phyloP scores from a whole-genome alignment of 495 filamentous ascomycete genomes.

The Talaromyces adpressus region DNA sequence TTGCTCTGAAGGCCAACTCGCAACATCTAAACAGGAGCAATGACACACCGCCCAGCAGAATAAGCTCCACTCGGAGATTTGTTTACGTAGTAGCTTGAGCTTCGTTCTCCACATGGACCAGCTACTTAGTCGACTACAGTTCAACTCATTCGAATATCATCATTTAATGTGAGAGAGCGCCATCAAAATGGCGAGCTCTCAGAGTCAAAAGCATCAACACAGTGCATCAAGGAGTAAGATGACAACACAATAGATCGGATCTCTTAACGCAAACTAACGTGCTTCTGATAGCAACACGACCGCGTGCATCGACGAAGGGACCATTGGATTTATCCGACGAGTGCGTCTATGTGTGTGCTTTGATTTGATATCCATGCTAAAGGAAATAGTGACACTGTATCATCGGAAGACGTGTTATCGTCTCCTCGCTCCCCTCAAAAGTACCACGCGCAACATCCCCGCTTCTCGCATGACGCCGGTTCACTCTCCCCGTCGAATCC shows the following conservation, averaged over 20 bases:
- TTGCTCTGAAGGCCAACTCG: constrained; percentile 3
- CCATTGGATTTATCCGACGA: constrained; percentile 43
- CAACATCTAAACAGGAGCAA: constrained; percentile 7
- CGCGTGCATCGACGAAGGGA: constrained; percentile 45
- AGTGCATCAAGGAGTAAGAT: constrained; percentile 33
- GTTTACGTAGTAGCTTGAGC: not conserved
- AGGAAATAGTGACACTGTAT: constrained; percentile 18
- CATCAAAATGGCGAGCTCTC: constrained; percentile 4
- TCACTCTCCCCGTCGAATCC: constrained; percentile 9
- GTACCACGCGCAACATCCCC: constrained; percentile 9
- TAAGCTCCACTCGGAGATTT: not conserved
- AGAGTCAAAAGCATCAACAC: constrained; percentile 18
- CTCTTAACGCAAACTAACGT: not conserved
- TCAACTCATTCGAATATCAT: not conserved
- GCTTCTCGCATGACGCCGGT: constrained; percentile 1
- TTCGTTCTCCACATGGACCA: not conserved
- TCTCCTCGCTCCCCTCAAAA: constrained; percentile 11
- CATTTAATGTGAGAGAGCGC: not conserved
- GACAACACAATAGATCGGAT: not conserved
- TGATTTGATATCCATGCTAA: constrained; percentile 11
- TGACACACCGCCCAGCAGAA: constrained; percentile 7
- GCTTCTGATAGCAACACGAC: constrained; percentile 31
- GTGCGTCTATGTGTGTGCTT: constrained; percentile 21
- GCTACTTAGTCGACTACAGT: not conserved
- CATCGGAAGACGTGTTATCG: constrained; percentile 15